Evolutionary conservation across 176 grass and related monocot genomes (phyloP).

Genomic region (Triticum timopheevii): DNA sequence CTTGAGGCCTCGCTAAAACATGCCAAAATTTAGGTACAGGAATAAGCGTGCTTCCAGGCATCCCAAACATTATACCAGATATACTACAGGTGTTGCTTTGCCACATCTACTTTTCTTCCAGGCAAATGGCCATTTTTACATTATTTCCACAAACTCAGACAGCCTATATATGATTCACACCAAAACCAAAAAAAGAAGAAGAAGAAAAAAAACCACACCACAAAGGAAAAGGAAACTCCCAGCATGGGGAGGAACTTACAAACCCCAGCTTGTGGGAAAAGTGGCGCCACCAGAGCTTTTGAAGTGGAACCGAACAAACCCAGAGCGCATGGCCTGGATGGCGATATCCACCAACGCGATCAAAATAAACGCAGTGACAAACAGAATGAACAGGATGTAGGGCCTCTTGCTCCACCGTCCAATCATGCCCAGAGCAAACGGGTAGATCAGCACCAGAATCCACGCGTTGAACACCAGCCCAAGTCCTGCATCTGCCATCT

Average conservation of each 20-base stretch:
- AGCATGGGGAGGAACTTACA: background rate
- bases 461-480: conserved; percentile 47
- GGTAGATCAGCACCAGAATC: conserved; percentile 50
- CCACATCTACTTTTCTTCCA: background rate
- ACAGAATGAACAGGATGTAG: conserved; percentile 35
- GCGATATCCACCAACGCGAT: conserved; percentile 20
- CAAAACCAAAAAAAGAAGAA: background rate
- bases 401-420: conserved; percentile 52
- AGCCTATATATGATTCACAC: conserved; percentile 7
- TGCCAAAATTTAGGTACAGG: background rate
- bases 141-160: conserved; percentile 20
- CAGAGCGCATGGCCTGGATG: conserved; percentile 36
- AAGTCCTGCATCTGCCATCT: conserved; percentile 39
- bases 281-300: conserved; percentile 35
- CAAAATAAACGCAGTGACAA: conserved; percentile 19
- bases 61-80: background rate
- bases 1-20: background rate
- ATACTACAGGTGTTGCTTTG: background rate
- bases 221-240: background rate
- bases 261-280: conserved; percentile 50
- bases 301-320: conserved; percentile 33
- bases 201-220: background rate
- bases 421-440: conserved; percentile 40
- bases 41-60: background rate
- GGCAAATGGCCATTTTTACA: background rate